These are phyloP conservation scores for Aspergillus luchuensis DNA, from an alignment of 2,329 filamentous ascomycete genomes.

Conservation along the genomic window DNA sequence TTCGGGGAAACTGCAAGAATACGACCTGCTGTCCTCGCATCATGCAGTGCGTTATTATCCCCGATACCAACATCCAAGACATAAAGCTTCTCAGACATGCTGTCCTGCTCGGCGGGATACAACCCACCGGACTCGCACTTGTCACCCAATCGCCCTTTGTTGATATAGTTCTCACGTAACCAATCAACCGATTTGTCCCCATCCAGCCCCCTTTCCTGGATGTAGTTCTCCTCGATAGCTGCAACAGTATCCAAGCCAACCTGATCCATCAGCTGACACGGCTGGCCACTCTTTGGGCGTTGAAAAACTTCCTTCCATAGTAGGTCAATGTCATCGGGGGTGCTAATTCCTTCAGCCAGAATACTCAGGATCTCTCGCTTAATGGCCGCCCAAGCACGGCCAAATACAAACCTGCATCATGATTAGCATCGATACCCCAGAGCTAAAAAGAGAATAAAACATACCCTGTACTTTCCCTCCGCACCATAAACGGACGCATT, in stretches of 20 bases:
- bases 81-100: conserved; percentile 12
- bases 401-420: conserved; percentile 51
- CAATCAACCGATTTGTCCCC: conserved; percentile 46
- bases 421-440: not conserved
- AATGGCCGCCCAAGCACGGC: conserved; percentile 59
- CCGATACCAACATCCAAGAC: conserved; percentile 30
- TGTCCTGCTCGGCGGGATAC: conserved; percentile 27
- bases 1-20: conserved; percentile 17
- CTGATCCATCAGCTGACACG: conserved; percentile 48
- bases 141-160: conserved; percentile 49
- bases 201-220: conserved; percentile 49
- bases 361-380: conserved; percentile 56
- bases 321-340: conserved; percentile 51
- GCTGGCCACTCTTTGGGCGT: conserved; percentile 28
- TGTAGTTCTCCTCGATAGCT: conserved; percentile 57
- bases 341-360: conserved; percentile 53
- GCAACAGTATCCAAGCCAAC: conserved; percentile 57
- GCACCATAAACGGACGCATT: conserved; percentile 46
- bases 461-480: conserved; percentile 51
- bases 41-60: conserved; percentile 17
- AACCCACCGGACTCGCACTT: conserved; percentile 43
- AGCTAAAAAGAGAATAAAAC: not conserved
- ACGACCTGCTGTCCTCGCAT: conserved; percentile 15
- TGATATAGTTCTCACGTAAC: conserved; percentile 49
- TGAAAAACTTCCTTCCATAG: conserved; percentile 45